A percentile compares a stretch with the other conserved stretches of the same genome.
These are phyloP conservation scores for Suhomyces vadensis DNA, from an alignment of 805 yeast genomes.

Conservation along the genomic window DNA sequence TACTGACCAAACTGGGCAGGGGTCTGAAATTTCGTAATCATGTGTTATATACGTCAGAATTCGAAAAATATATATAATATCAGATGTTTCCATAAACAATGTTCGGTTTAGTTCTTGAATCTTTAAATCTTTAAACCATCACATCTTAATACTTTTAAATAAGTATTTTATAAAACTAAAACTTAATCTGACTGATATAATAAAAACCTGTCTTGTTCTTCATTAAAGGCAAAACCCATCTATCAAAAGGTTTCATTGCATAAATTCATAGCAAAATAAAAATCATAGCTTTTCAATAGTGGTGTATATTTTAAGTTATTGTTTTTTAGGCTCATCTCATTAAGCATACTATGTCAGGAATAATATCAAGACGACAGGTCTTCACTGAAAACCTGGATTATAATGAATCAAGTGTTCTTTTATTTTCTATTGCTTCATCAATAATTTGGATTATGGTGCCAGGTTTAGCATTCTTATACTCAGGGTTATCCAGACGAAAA, in stretches of 20 bases:
- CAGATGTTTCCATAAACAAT: background rate
- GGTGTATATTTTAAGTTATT: too few relatives aligned
- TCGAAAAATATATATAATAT: background rate
- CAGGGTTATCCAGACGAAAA: conserved; percentile 88
- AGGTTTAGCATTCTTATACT: conserved; percentile 87
- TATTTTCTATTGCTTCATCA: conserved; percentile 62
- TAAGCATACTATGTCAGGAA: conserved; percentile 1
- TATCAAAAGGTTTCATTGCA: too few relatives aligned
- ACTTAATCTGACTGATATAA: background rate
- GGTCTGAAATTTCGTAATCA: background rate
- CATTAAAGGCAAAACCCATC: background rate
- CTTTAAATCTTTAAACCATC: too few relatives aligned
- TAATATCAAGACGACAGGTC: conserved; percentile 25
- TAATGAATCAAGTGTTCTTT: conserved; percentile 27
- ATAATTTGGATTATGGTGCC: conserved; percentile 91
- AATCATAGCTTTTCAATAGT: too few relatives aligned
- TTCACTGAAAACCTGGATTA: conserved; percentile 37
- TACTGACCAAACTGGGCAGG: background rate
- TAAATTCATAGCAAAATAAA: too few relatives aligned
- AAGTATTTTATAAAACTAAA: background rate
- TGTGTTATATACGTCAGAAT: background rate
- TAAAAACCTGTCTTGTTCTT: background rate
- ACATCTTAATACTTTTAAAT: too few relatives aligned
- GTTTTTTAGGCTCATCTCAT: too few relatives aligned
- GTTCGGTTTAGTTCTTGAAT: background rate